Base-by-base conservation (phyloP, 306 rosid species). In the Benincasa hispida region DNA sequence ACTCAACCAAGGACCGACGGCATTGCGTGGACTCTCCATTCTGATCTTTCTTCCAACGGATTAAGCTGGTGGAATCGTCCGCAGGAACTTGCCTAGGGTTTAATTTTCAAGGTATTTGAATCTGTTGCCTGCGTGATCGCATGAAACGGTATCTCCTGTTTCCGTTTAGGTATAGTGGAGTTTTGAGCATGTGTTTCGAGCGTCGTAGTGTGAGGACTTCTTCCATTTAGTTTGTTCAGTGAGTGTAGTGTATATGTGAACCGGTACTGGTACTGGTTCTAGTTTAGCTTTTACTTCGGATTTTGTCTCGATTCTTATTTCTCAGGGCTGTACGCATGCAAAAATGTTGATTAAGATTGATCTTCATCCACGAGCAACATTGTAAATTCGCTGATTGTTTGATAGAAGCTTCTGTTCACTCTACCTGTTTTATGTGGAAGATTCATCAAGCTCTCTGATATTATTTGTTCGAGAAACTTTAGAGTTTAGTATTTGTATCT, bases 51-150 rank as follows among this genome's bases (percentile, higher is more conserved):
- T 25, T 47, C 9, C 13, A 13, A 24, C 75, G 35, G 22, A 22
- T 47, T 22, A 15, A 70, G 56, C 58, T 25, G 24, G 24, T 15
- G 30, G 37, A 13, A 25, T 25, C 39, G 32, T 25, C 58, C 6
- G 25, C 48, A 28, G 47, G 45, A 72, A 19, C 61, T 50, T 59
- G 42, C 22, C 61, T 72, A 72, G 76, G 76, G 76, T 72, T 72
- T 51, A 51, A 18, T 72, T 28, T 48, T 41, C 0, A 27, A 72
- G 76, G 60, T 72, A 18, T 19, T 50, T 28, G 61, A 51, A 50
- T 48, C 10, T 72, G 6, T 45, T 9, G 19, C 56, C 45, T 28
- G 19, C 47, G 41, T 51, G 61, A 51, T 51, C 58, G 76, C 17
- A 50, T 17, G 21, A 50, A 50, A 9, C 51, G 10, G 0, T 10